Percentiles rank a stretch among this genome's conserved stretches.
phyloP scores from a whole-genome alignment of 306 rosid species.

The Trifolium pratense region DNA sequence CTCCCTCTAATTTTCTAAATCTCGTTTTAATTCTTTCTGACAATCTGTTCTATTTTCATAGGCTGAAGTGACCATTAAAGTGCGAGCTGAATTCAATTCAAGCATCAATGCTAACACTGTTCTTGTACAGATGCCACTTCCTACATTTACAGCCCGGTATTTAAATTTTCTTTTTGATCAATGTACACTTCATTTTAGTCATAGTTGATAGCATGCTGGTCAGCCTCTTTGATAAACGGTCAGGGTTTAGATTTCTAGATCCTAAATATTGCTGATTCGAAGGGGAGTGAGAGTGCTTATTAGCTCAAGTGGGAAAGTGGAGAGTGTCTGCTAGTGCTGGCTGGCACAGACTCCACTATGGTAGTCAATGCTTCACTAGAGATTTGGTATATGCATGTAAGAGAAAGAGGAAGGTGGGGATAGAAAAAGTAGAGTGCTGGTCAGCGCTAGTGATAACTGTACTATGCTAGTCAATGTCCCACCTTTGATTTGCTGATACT shows the following conservation, averaged over 20 bases:
- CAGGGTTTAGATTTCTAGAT: not conserved
- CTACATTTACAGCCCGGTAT: constrained; percentile 78
- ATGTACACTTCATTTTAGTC: constrained; percentile 15
- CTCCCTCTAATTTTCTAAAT: constrained; percentile 19
- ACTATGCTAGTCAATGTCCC: not conserved
- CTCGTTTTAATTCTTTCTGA: constrained; percentile 35
- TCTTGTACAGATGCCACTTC: constrained; percentile 84
- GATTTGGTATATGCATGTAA: not conserved
- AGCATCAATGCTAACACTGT: constrained; percentile 70
- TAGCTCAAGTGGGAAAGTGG: not conserved
- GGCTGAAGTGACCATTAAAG: constrained; percentile 87
- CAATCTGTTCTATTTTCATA: constrained; percentile 41
- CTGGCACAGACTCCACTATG: not conserved
- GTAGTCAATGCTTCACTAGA: not conserved
- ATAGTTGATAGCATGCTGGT: constrained; percentile 12
- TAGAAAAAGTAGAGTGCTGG: not conserved
- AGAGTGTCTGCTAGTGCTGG: not conserved
- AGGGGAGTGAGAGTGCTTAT: not conserved
- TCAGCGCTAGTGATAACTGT: not conserved
- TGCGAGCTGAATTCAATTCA: constrained; percentile 78
- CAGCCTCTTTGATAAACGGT: constrained; percentile 14
- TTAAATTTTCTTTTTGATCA: constrained; percentile 40
- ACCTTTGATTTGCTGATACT: too few species aligned
- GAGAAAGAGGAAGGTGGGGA: not conserved
- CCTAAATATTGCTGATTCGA: constrained; percentile 3